Evolutionary conservation across 495 filamentous ascomycete genomes (phyloP).

Genomic region (Penicillium cosmopolitanum): DNA sequence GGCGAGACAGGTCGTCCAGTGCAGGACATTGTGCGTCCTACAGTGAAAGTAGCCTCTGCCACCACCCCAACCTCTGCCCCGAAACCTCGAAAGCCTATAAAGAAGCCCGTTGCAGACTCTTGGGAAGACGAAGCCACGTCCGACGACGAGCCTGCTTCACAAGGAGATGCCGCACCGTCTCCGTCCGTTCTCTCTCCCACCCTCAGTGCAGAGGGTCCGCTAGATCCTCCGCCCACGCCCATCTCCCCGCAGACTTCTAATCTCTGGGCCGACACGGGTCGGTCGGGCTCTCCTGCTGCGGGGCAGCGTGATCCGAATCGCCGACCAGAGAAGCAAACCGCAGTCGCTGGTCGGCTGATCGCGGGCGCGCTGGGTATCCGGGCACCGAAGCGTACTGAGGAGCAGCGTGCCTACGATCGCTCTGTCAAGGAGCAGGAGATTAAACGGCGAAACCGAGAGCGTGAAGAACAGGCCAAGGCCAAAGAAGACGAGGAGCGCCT

Average conservation of each 20-base stretch:
- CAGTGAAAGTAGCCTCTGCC: slow-evolving; percentile 17
- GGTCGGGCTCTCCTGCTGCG: slow-evolving; percentile 24
- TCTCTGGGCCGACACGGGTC: slow-evolving; percentile 21
- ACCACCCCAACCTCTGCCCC: slow-evolving; percentile 13
- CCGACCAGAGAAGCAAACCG: slow-evolving; percentile 89
- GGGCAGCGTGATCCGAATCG: slow-evolving; percentile 29
- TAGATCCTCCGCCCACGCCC: slow-evolving; percentile 65
- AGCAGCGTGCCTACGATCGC: slow-evolving; percentile 84
- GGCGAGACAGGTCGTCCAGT: slow-evolving; percentile 38
- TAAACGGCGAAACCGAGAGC: slow-evolving; percentile 73
- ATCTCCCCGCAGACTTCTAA: slow-evolving; percentile 53
- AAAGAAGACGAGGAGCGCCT: slow-evolving; percentile 70
- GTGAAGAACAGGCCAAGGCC: slow-evolving; percentile 62
- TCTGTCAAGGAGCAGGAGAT: slow-evolving; percentile 84
- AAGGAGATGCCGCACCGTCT: slow-evolving; percentile 16
- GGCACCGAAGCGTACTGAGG: slow-evolving; percentile 80
- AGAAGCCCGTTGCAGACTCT: slow-evolving; percentile 66
- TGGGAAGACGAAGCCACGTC: slow-evolving; percentile 79
- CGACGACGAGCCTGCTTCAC: slow-evolving; percentile 36
- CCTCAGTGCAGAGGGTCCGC: slow-evolving; percentile 43
- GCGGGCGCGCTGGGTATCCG: slow-evolving; percentile 83
- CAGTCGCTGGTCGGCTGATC: slow-evolving; percentile 88
- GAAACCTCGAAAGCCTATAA: slow-evolving; percentile 46
- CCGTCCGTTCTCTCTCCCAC: slow-evolving; percentile 33
- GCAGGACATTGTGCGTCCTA: slow-evolving; percentile 38